These are phyloP conservation scores for Pichia thaimueangensis DNA, from an alignment of 805 yeast species.

Conservation along the genomic window DNA sequence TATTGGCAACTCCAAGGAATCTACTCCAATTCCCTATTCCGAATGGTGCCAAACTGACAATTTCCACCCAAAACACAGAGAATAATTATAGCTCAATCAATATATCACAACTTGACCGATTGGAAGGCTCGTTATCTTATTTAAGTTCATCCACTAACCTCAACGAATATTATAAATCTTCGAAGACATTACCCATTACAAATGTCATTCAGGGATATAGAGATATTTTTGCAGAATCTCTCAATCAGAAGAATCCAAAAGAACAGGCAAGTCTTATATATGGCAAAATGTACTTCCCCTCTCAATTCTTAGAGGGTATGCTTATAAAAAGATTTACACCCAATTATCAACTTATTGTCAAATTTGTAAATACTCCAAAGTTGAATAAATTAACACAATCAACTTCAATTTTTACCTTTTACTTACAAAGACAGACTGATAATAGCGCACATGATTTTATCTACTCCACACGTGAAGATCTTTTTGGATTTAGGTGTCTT, in stretches of 20 bases:
- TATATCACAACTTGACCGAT: conserved; percentile 52
- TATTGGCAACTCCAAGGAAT: conserved; percentile 63
- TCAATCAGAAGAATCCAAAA: background rate
- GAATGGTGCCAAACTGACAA: conserved; percentile 52
- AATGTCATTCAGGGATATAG: conserved; percentile 66
- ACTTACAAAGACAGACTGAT: conserved; percentile 61
- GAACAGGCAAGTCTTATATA: conserved; percentile 44
- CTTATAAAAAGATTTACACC: conserved; percentile 54
- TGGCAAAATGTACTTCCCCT: conserved; percentile 87
- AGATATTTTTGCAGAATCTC: conserved; percentile 4
- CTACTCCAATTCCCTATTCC: conserved; percentile 73
- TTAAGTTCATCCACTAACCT: conserved; percentile 62
- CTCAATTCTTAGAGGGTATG: conserved; percentile 84
- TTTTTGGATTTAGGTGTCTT: conserved; percentile 74
- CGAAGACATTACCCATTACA: conserved; percentile 52
- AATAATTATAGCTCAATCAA: conserved; percentile 68
- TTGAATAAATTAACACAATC: conserved; percentile 23
- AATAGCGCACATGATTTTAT: conserved; percentile 65
- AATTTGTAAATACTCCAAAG: conserved; percentile 60
- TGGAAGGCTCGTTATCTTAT: conserved; percentile 82
- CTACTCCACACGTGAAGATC: conserved; percentile 76
- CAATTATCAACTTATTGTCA: conserved; percentile 58
- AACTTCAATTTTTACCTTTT: conserved; percentile 52
- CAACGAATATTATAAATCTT: conserved; percentile 38
- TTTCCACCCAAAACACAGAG: conserved; percentile 65